Base-by-base conservation (phyloP, 345 rosid genomes). In the Raphanus raphanistrum region DNA sequence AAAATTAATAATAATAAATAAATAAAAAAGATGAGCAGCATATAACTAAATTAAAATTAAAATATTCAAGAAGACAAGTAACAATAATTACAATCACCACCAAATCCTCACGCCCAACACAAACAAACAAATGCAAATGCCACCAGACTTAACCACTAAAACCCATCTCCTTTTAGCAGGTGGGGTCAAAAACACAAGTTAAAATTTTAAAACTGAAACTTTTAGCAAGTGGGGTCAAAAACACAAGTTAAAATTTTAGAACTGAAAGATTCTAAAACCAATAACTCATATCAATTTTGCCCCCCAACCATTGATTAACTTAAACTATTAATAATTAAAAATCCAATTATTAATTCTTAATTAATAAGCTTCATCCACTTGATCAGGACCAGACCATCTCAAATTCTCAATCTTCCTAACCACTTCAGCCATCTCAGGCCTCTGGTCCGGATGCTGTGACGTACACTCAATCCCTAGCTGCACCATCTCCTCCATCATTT, bases 391-490 rank as follows among this genome's bases (percentile, higher is more conserved):
- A 65, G 55, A 66, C 38, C n/a, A 28, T 59, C 77, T 55, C 63
- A 60, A 45, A 52, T 2, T 73, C 77, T 78, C 76, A 52, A 78
- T 65, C 76, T 31, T 85, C 57, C 76, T 77, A 8, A 85, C 84
- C 50, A 88, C 88, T 62, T 85, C 92, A 2, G 84, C 57, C 84
- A 90, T 90, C 57, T 85, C 71, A 10, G 95, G 95, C 26, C 95
- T 91, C 60, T 65, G 74, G 63, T 90, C 90, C 0, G 95, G 95
- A 77, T 84, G 89, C 58, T 87, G 92, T 8, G 91, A 84, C 0
- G 95, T 81, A 28, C 95, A 90, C 65, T 88, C 88, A 59, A 90
- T 72, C 16, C 86, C 92, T 3, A 90, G 85, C 77, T 88, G 90
- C 75, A 90, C 80, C 60, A 88, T 86, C 77, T 87, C 85, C 78